A percentile compares a stretch with the other conserved stretches of the same genome.
phyloP scores from a whole-genome alignment of 129 eudicot species.

The Ambrosia trifida region DNA sequence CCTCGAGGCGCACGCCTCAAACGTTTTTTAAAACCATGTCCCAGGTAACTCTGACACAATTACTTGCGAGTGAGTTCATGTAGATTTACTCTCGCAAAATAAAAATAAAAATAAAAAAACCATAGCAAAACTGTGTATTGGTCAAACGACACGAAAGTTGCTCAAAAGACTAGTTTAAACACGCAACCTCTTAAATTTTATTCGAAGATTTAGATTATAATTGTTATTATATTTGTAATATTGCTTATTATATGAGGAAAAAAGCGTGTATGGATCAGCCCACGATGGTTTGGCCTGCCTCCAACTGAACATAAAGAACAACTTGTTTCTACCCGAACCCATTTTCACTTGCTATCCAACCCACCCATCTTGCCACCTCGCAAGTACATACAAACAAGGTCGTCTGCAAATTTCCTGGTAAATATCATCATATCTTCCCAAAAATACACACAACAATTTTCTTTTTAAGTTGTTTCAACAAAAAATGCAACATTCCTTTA shows the following conservation, averaged over 20 bases:
- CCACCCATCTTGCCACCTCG: conserved; percentile 8
- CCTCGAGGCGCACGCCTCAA: no score
- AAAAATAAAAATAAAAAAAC: neutral
- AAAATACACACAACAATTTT: neutral
- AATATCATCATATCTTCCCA: conserved; percentile 14
- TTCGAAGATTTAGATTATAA: neutral
- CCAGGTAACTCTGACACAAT: no score
- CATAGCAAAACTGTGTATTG: neutral
- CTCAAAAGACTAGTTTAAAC: neutral
- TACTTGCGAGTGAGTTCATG: neutral
- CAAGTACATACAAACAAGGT: neutral
- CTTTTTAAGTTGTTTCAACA: conserved; percentile 1
- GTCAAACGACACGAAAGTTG: neutral
- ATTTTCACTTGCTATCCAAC: conserved; percentile 10
- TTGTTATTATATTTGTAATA: neutral
- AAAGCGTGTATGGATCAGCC: neutral
- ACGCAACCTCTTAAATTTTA: neutral
- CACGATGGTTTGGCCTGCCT: neutral
- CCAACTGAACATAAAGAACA: neutral
- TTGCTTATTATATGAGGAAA: neutral
- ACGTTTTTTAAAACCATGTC: no score
- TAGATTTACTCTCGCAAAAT: neutral
- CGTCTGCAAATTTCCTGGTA: conserved; percentile 4
- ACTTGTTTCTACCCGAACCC: conserved; percentile 3
- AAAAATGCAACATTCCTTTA: conserved; percentile 11